Base-by-base conservation (phyloP, 495 filamentous ascomycete species). In the Podospora sp. region DNA sequence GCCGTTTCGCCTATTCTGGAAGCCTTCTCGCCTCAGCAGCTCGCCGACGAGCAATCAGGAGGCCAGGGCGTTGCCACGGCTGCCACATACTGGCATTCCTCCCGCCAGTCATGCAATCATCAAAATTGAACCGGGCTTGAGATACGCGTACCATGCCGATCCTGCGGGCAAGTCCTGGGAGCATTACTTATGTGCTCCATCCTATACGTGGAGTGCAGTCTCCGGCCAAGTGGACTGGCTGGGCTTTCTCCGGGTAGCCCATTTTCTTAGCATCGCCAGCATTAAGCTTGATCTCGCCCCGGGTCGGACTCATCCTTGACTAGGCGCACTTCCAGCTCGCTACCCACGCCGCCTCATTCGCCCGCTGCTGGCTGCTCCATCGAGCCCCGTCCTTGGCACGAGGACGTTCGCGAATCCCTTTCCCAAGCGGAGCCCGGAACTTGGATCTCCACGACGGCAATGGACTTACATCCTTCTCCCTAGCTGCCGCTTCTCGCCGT, bases 271-370 rank as follows among this genome's bases (percentile, higher is more conserved):
- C 16, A 55, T 26, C 20, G 24, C 52, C n/a, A 26, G 24, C 24
- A 59, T 59, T 59, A n/a, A 29, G 56, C 56, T 20, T 35, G 56
- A 33, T 33, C 11, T 20, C 16, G 22, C 9, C 22, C 26, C 56
- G 11, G 11, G 56, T 35, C 24, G 26, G 56, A 22, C 24, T 35
- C 56, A 14, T 33, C 24, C 26, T 59, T 9, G 11, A 27, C 18
- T 33, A n/a, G 22, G 22, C 24, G 56, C 56, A 6, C 53, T 62
- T 53, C 50, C 18, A 60, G 53, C 62, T 71, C 72, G 71, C 70
- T 76, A 68, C 65, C 24, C 58, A 29, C 49, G 22, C 29, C 29
- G 60, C 63, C 67, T 60, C 66, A 75, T 74, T 72, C 65, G 72
- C 63, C 66, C 53, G 49, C 61, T 50, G 6, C 25, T 3, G 22